These are phyloP conservation scores for Coniosporium apollinis DNA, from an alignment of 495 filamentous ascomycete species.

Conservation along the genomic window DNA sequence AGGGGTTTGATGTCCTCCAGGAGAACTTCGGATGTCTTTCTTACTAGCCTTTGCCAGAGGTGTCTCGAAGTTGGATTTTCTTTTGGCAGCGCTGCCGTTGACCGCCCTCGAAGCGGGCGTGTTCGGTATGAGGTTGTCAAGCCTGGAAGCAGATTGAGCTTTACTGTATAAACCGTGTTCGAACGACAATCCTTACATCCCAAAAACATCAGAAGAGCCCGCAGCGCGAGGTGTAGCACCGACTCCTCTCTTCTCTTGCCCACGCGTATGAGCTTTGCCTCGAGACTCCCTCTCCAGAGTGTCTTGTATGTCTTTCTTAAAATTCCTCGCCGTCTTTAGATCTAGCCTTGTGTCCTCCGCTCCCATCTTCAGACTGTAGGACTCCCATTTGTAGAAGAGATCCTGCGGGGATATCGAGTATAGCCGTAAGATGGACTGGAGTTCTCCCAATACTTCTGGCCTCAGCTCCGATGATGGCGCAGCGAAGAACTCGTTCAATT, in stretches of 20 bases:
- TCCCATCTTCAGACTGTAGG: slow-evolving; percentile 86
- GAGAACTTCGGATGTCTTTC: slow-evolving; percentile 28
- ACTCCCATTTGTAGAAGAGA: slow-evolving; percentile 95
- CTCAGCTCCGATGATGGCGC: slow-evolving; percentile 39
- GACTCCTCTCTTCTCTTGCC: slow-evolving; percentile 45
- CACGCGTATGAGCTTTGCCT: slow-evolving; percentile 39
- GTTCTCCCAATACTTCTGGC: slow-evolving; percentile 56
- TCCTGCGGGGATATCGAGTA: slow-evolving; percentile 64
- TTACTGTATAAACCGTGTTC: background rate
- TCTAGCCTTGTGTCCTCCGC: slow-evolving; percentile 53
- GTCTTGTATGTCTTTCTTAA: slow-evolving; percentile 80
- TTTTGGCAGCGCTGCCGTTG: slow-evolving; percentile 41
- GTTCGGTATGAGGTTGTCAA: slow-evolving; percentile 62
- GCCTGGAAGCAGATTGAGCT: slow-evolving; percentile 26
- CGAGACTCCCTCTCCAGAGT: slow-evolving; percentile 55
- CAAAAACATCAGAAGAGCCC: slow-evolving; percentile 55
- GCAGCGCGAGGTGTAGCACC: slow-evolving; percentile 47
- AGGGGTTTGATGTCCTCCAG: slow-evolving; percentile 21
- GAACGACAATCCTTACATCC: slow-evolving; percentile 41
- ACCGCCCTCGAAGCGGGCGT: slow-evolving; percentile 40
- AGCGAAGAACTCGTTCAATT: slow-evolving; percentile 56
- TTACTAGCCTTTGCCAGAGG: slow-evolving; percentile 38
- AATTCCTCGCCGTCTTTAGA: slow-evolving; percentile 47
- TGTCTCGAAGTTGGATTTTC: slow-evolving; percentile 43
- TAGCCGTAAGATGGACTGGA: slow-evolving; percentile 69